Evolutionary conservation across 129 eudicot genomes (phyloP).

Genomic region (Centella asiatica): DNA sequence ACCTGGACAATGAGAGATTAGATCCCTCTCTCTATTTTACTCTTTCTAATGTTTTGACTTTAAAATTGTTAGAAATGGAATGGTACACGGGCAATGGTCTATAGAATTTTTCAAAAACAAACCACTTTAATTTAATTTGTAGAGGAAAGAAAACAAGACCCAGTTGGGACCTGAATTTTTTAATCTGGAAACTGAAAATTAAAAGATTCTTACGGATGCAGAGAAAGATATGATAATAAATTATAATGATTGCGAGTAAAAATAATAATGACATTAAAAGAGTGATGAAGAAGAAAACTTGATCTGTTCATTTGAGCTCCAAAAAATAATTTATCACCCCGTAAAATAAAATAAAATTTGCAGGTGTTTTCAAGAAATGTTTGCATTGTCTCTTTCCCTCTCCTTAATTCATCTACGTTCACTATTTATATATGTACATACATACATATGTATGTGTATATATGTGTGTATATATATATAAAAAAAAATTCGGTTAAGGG

Average conservation of each 20-base stretch:
- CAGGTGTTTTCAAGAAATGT: conserved; percentile 1
- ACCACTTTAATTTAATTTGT: background rate
- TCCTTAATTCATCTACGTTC: background rate
- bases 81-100: conserved; percentile 4
- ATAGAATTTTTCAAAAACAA: background rate
- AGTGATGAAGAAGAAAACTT: background rate
- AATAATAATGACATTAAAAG: background rate
- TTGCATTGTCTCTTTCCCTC: background rate
- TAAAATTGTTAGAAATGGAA: background rate
- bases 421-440: background rate
- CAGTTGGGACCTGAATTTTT: background rate
- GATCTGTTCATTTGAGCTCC: background rate
- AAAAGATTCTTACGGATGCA: background rate
- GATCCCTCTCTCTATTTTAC: background rate
- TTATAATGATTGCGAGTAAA: background rate
- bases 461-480: background rate
- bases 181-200: background rate
- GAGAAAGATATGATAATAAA: background rate
- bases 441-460: background rate
- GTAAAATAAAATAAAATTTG: background rate
- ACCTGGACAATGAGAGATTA: background rate
- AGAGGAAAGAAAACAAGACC: background rate
- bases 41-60: conserved; percentile 13
- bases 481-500: too few species aligned
- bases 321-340: background rate